Percentiles rank a stretch among this genome's conserved stretches.
phyloP scores from a whole-genome alignment of 371 early-diverging fungal genomes.

The Blakeslea trispora region DNA sequence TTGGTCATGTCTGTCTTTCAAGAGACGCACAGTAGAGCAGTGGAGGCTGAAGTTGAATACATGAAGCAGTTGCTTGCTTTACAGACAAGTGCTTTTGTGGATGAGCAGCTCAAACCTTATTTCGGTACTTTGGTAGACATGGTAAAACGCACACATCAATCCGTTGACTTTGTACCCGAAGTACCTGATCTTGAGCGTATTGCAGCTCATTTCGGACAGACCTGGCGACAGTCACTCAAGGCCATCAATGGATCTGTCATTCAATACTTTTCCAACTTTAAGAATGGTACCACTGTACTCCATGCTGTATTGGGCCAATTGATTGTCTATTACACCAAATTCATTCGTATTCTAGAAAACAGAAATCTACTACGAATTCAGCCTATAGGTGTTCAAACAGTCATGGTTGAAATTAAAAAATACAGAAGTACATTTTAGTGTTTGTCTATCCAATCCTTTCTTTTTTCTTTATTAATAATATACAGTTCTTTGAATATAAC shows the following conservation, averaged over 20 bases:
- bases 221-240: conserved; percentile 77
- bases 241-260: conserved; percentile 80
- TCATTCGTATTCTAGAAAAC: conserved; percentile 75
- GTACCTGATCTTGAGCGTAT: conserved; percentile 60
- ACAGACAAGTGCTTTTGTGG: conserved; percentile 81
- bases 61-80: conserved; percentile 68
- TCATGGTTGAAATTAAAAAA: conserved; percentile 92
- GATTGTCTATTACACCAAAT: conserved; percentile 87
- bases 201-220: conserved; percentile 72
- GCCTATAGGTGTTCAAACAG: conserved; percentile 86
- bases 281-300: conserved; percentile 85
- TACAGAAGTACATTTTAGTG: conserved; percentile 76
- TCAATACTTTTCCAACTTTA: conserved; percentile 90
- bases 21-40: conserved; percentile 63
- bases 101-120: conserved; percentile 78
- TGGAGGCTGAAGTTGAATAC: conserved; percentile 75
- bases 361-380: conserved; percentile 55
- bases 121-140: conserved; percentile 79
- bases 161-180: conserved; percentile 1
- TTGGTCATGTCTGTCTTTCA: conserved; percentile 76
- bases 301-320: conserved; percentile 86
- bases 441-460: too few species aligned
- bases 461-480: conserved; percentile 41
- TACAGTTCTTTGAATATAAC: conserved; percentile 54
- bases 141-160: conserved; percentile 68